phyloP scores from a whole-genome alignment of 257 asterid genomes.

The Penstemon davidsonii region DNA sequence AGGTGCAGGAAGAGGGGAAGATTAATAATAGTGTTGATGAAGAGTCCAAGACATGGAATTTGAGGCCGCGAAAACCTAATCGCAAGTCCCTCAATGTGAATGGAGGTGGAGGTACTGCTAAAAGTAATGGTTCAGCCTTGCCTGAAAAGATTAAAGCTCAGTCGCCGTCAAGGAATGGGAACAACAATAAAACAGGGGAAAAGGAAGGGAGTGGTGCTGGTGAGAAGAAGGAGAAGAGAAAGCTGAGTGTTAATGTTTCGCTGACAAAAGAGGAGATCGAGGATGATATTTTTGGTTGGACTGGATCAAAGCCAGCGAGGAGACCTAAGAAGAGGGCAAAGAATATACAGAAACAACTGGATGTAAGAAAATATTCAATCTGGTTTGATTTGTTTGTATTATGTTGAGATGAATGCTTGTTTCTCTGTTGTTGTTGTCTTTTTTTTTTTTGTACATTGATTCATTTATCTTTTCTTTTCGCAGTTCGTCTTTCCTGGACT shows the following conservation, averaged over 20 bases:
- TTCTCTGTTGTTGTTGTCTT: neutral
- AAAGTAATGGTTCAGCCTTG: neutral
- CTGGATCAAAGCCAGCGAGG: slow-evolving; percentile 60
- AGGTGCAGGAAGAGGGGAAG: slow-evolving; percentile 25
- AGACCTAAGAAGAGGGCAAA: slow-evolving; percentile 64
- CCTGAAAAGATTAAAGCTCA: slow-evolving; percentile 34
- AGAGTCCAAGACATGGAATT: slow-evolving; percentile 54
- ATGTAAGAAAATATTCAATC: slow-evolving; percentile 38
- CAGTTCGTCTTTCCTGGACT: slow-evolving; percentile 63
- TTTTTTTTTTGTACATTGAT: neutral
- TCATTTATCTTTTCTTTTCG: slow-evolving; percentile 15
- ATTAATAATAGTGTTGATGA: slow-evolving; percentile 26
- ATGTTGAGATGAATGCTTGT: neutral
- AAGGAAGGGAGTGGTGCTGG: slow-evolving; percentile 23
- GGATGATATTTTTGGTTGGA: slow-evolving; percentile 51
- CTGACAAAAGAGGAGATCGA: slow-evolving; percentile 59
- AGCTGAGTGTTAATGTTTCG: slow-evolving; percentile 32
- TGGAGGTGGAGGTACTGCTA: slow-evolving; percentile 21
- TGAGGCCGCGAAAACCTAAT: slow-evolving; percentile 54
- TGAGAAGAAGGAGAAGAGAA: slow-evolving; percentile 38
- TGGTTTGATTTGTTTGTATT: slow-evolving; percentile 5
- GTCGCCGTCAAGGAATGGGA: slow-evolving; percentile 21
- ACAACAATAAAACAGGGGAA: slow-evolving; percentile 17
- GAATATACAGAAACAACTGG: slow-evolving; percentile 48
- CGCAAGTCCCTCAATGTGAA: slow-evolving; percentile 29